Base-by-base conservation (phyloP, 2,329 filamentous ascomycete genomes). In the Aspergillus thermomutatus region DNA sequence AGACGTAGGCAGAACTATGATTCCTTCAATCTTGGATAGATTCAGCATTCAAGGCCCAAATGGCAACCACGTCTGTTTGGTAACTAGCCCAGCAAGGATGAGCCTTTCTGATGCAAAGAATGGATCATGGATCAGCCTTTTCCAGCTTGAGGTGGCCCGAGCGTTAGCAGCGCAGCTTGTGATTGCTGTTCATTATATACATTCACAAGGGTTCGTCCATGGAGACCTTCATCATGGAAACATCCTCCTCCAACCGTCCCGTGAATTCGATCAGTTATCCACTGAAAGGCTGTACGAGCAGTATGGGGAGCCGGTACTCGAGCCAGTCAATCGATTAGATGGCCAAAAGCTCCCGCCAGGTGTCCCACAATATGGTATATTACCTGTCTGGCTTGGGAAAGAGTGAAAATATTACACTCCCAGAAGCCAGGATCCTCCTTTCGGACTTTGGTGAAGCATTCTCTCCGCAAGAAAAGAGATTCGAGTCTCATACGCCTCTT, bases 361-460 rank as follows among this genome's bases (percentile, higher is more conserved):
- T 17, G 66, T 76, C 49, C 75, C 72, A 37, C 56, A 62, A 0
- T 51, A 72, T 10, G 69, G 53, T 21, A 56, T 73, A 34, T 19
- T 60, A 4, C 67, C 75, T 0, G 59, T 74, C 11, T 77, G 70
- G 70, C 62, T 78, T 9, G 72, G 75, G 1, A 57, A 69, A 57
- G 48, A 69, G 69, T 51, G 61, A 75, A 3, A 53, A 70, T 4
- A 34, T 78, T 21, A 46, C 58, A 11, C 63, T 73, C 43, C 63
- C 28, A 31, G 66, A 69, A 55, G 57, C 68, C 8, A 64, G 45
- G n/a, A 65, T 69, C 28, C 17, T 71, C 1, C 65, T 71, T 45
- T 28, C 54, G 9, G 75, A 77, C 51, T 78, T 77, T 64, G 74
- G 74, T 1, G 66, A 70, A 27, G 64, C 72, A 1, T 78, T 77